A percentile compares a stretch with the other conserved stretches of the same genome.
These are phyloP conservation scores for Xenoacremonium recifei DNA, from an alignment of 2,329 filamentous ascomycete genomes.

Conservation along the genomic window DNA sequence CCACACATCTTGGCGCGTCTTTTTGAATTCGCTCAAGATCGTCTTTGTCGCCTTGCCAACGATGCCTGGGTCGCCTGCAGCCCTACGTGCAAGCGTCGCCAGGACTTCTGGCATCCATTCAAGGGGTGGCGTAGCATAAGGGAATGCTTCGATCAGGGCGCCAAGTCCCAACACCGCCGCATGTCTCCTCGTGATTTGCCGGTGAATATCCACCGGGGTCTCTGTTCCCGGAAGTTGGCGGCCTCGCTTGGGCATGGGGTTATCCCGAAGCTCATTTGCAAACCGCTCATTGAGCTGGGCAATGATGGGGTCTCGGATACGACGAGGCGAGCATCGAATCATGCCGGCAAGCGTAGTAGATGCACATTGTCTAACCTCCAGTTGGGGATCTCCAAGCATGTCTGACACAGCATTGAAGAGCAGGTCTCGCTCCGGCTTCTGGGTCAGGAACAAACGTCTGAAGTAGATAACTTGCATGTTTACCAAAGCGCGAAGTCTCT, in stretches of 20 bases:
- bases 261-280: slow-evolving; percentile 71
- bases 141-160: slow-evolving; percentile 90
- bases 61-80: slow-evolving; percentile 84
- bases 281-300: slow-evolving; percentile 75
- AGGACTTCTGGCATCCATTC: slow-evolving; percentile 92
- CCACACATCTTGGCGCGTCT: slow-evolving; percentile 99
- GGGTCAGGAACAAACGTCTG: slow-evolving; percentile 87
- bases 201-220: slow-evolving; percentile 68
- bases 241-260: slow-evolving; percentile 79
- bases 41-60: slow-evolving; percentile 95
- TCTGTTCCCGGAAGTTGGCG: slow-evolving; percentile 61
- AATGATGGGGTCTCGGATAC: slow-evolving; percentile 77
- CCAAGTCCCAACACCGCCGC: slow-evolving; percentile 90
- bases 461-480: slow-evolving; percentile 99
- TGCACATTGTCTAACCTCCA: slow-evolving; percentile 93
- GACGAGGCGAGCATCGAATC: slow-evolving; percentile 89
- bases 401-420: slow-evolving; percentile 91
- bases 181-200: slow-evolving; percentile 78
- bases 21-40: slow-evolving; percentile 96
- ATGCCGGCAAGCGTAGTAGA: slow-evolving; percentile 91
- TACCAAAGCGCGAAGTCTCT: slow-evolving; percentile 88
- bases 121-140: slow-evolving; percentile 90
- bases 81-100: slow-evolving; percentile 78
- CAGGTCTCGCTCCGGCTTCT: slow-evolving; percentile 68
- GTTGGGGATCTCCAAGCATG: slow-evolving; percentile 89